Conservation (phyloP, 2,329 filamentous ascomycete species). For the Teratosphaeria pseudoeucalypti region DNA sequence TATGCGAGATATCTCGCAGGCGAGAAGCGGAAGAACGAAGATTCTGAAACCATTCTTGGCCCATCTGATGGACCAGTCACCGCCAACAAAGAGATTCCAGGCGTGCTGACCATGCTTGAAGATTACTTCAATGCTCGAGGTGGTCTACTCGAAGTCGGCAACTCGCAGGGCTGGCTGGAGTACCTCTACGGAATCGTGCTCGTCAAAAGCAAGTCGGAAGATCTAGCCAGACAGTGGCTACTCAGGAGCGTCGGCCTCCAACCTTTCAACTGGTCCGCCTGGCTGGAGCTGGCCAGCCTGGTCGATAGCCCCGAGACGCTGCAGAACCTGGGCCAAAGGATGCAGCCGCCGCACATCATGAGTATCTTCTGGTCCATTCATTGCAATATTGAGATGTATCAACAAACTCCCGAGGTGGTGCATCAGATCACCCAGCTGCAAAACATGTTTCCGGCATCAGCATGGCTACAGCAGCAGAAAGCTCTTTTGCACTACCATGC, state of each 20-base stretch:
- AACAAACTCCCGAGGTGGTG: slow-evolving; percentile 66
- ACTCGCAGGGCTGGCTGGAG: slow-evolving; percentile 79
- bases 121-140: slow-evolving; percentile 64
- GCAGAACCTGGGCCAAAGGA: slow-evolving; percentile 40
- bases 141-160: slow-evolving; percentile 20
- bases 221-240: slow-evolving; percentile 75
- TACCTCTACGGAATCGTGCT: slow-evolving; percentile 86
- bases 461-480: slow-evolving; percentile 82
- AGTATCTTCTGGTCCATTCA: slow-evolving; percentile 90
- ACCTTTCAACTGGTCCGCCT: slow-evolving; percentile 94
- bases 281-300: slow-evolving; percentile 80
- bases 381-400: slow-evolving; percentile 83
- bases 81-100: slow-evolving; percentile 72
- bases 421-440: slow-evolving; percentile 67
- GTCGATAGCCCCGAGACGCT: slow-evolving; percentile 74
- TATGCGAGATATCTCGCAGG: slow-evolving; percentile 90
- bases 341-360: slow-evolving; percentile 76
- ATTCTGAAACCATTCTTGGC: slow-evolving; percentile 93
- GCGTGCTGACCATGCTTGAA: slow-evolving; percentile 65
- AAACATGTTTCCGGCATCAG: slow-evolving; percentile 73
- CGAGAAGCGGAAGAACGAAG: slow-evolving; percentile 92
- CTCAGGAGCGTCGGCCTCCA: slow-evolving; percentile 78
- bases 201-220: slow-evolving; percentile 81
- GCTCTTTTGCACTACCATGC: slow-evolving; percentile 84
- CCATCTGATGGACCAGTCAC: slow-evolving; percentile 80